Base-by-base conservation (phyloP, 352 stramenopile genomes). In the Phytophthora megakarya region DNA sequence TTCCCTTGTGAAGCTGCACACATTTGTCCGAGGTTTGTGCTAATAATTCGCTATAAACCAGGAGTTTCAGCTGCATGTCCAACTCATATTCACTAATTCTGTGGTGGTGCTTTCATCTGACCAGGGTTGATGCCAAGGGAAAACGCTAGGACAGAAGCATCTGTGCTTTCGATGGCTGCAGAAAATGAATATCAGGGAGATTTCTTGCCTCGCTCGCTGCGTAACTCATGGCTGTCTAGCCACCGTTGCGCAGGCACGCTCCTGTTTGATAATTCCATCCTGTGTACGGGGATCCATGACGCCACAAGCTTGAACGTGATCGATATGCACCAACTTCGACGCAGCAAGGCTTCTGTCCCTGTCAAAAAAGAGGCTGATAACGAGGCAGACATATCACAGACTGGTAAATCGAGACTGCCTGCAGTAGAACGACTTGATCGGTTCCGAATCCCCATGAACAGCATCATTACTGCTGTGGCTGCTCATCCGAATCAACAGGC, bases 1-100 rank as follows among this genome's bases (percentile, higher is more conserved):
- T 9, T 48, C 53, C 0, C 52, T 88, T 22, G n/a, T 78, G 16
- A 88, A 88, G 57, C 60, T 90, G 4, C 77, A 89, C 45, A 88
- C 80, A 4, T 80, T 81, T 23, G 48, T 83, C 33, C 79, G 73
- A 74, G 74, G 81, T 84, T 67, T 49, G 56, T 40, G 26, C 12
- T 35, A 18, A 45, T 15, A 26, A 51, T 3, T 10, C 1, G 13
- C 6, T 6, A 16, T 13, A 37, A 7, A n/a, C 7, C 2, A 25
- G 15, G 33, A 57, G 30, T 35, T 35, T 11, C 10, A 35, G 30
- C 8, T 35, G 13, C n/a, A n/a, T n/a, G 21, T 51, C 21, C 3
- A 16, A 49, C 23, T 45, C 18, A 51, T 32, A 16, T 10, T 43
- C 21, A 47, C 23, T 3, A n/a, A 8, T 45, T 33, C 33, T 39